Conservation (phyloP, 345 rosid genomes). For the Adansonia digitata region DNA sequence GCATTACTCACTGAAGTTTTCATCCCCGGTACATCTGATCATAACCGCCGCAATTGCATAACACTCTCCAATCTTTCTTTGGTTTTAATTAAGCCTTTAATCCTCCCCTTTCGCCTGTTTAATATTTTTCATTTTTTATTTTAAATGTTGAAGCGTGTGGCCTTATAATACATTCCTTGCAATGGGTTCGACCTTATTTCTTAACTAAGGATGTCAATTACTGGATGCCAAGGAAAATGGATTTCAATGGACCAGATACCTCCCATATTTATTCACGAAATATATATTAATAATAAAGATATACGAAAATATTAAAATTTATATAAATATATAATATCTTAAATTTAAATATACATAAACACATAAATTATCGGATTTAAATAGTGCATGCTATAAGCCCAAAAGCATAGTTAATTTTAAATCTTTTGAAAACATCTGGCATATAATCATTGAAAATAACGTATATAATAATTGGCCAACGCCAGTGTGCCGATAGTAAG, state of each 20-base stretch:
- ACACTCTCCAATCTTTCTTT: slow-evolving; percentile 3
- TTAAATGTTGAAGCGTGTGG: slow-evolving; percentile 19
- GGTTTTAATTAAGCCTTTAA: slow-evolving; percentile 10
- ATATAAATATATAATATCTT: too few relatives aligned
- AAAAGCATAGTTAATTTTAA: not conserved
- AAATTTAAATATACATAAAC: not conserved
- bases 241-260: not conserved
- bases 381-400: not conserved
- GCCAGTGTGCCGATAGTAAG: not conserved
- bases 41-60: slow-evolving; percentile 15
- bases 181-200: not conserved
- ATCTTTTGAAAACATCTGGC: not conserved
- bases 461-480: not conserved
- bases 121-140: slow-evolving; percentile 10
- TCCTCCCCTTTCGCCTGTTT: not conserved
- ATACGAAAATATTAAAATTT: too few relatives aligned
- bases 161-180: not conserved
- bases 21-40: slow-evolving; percentile 22
- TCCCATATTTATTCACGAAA: too few relatives aligned
- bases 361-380: too few relatives aligned
- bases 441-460: not conserved
- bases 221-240: slow-evolving; percentile 10
- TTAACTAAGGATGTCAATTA: too few relatives aligned
- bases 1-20: not conserved
- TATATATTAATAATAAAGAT: too few relatives aligned